Conservation (phyloP, 179 eudicot species). For the Vitellaria paradoxa region DNA sequence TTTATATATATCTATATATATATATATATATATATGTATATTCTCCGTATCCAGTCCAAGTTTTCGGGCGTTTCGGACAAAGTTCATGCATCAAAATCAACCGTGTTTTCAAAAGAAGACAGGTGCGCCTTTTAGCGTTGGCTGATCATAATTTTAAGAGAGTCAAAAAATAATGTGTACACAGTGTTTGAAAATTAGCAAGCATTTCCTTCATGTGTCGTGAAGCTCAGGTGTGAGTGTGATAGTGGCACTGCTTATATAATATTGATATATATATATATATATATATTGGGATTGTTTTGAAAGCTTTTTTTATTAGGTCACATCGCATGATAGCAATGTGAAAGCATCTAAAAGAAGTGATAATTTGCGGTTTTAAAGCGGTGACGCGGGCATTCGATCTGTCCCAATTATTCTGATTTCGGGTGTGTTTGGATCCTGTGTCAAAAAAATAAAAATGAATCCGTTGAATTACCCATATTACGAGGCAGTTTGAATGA, state of each 20-base stretch:
- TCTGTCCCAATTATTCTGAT: too few species aligned
- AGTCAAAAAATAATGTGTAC: neutral
- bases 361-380: too few species aligned
- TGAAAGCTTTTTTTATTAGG: neutral
- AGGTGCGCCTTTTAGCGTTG: neutral
- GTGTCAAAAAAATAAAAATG: too few species aligned
- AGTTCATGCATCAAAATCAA: neutral
- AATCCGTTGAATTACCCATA: too few species aligned
- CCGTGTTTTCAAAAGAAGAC: neutral
- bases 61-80: neutral
- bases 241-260: neutral
- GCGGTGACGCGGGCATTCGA: too few species aligned
- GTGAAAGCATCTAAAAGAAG: too few species aligned
- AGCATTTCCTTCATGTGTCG: neutral
- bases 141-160: neutral
- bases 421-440: too few species aligned
- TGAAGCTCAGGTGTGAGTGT: neutral
- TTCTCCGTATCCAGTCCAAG: neutral
- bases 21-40: too few species aligned
- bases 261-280: too few species aligned
- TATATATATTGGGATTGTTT: neutral
- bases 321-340: too few species aligned
- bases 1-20: too few species aligned
- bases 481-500: too few species aligned
- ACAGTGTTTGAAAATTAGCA: neutral